Base-by-base conservation (phyloP, 164 flowering plant species). In the Vitis rupestris region DNA sequence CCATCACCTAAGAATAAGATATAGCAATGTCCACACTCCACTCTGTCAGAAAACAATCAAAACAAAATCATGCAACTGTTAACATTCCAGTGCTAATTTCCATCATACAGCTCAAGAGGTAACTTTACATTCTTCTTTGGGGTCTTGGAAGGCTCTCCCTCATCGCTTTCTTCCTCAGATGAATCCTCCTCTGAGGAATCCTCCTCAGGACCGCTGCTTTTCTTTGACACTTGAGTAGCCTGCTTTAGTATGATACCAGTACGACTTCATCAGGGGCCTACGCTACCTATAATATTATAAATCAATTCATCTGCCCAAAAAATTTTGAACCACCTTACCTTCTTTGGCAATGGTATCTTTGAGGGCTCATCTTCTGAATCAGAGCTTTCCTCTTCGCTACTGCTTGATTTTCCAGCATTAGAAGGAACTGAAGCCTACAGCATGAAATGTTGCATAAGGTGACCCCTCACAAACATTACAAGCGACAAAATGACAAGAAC, bases 121-220 rank as follows among this genome's bases (percentile, higher is more conserved):
- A 53, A 27, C 13, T 17, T 56, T 70, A 82, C 88, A 23, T 63
- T 76, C 62, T 80, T 81, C 82, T 81, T 81, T 23, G 85, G 82
- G 8, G 85, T 81, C 72, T 80, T 82, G 9, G 75, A 3, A 31
- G 81, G 78, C 48, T 79, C 23, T 48, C 82, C 87, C 0, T 83
- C 86, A 51, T 74, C 80, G 51, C 78, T 71, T 29, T 85, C 87
- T 48, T 81, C 81, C 0, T 81, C 84, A 9, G 79, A 70, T 14
- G 78, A 71, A 1, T 80, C 87, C 66, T 63, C 73, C 54, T 66
- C 77, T 67, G 77, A 69, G 54, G 67, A 63, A 54, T 54, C 70
- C 3, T 72, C 82, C 13, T 81, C 83, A 44, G 79, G 74, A 68
- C 78, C 75, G 62, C 74, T 75, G 29, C 69, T 77, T 49, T 70